phyloP scores from a whole-genome alignment of 495 filamentous ascomycete genomes.

The Xylaria telfairii region DNA sequence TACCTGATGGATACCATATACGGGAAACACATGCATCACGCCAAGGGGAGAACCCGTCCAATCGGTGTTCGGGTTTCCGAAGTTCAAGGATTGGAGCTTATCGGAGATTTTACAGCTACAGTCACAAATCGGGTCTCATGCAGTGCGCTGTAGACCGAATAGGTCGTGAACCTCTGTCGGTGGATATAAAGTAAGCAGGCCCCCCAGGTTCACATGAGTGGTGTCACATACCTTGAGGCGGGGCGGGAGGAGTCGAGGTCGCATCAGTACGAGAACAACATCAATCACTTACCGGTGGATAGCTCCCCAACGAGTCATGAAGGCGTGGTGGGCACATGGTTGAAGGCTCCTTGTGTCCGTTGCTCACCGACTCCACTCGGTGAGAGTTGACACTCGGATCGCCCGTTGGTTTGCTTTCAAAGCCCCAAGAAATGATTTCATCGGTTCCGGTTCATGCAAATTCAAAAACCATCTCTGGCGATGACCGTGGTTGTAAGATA shows the following conservation, averaged over 20 bases:
- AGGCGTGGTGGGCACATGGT: not conserved
- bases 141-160: not conserved
- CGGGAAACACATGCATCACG: not conserved
- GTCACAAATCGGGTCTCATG: not conserved
- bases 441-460: not conserved
- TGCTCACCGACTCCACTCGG: conserved; percentile 19
- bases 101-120: not conserved
- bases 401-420: not conserved
- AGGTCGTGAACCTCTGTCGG: not conserved
- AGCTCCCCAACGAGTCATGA: not conserved
- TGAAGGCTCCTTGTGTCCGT: not conserved
- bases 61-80: conserved; percentile 10
- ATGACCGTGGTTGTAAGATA: not conserved
- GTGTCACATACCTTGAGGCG: not conserved
- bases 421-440: not conserved
- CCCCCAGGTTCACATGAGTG: not conserved
- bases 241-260: not conserved
- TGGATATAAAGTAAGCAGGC: not conserved
- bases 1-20: not conserved
- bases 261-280: not conserved
- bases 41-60: conserved; percentile 1
- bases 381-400: conserved; percentile 2
- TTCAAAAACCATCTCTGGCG: not conserved
- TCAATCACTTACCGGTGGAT: not conserved
- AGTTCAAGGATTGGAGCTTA: not conserved